Evolutionary conservation across 768 basidiomycete genomes (phyloP).

Genomic region (Trametopsis cervina): DNA sequence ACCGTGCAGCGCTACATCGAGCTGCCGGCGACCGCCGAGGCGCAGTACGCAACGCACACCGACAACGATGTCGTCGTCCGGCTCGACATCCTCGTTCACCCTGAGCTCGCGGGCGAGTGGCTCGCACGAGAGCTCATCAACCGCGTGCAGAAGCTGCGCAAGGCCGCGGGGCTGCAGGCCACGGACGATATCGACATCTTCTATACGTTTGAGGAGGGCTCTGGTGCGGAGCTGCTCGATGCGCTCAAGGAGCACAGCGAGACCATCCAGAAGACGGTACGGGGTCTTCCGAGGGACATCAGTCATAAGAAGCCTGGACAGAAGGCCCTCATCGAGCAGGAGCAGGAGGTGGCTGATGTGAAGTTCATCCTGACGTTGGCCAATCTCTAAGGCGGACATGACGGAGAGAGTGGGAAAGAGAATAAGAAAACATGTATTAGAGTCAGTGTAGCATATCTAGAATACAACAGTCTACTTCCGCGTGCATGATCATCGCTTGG

Average conservation of each 20-base stretch:
- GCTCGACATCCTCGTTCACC: slow-evolving; percentile 82
- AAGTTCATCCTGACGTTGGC: slow-evolving; percentile 72
- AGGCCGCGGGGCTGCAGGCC: slow-evolving; percentile 91
- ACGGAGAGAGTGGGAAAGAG: slow-evolving; percentile 10
- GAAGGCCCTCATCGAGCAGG: slow-evolving; percentile 69
- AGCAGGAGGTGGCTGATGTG: slow-evolving; percentile 77
- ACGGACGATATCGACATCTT: slow-evolving; percentile 91
- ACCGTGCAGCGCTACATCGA: slow-evolving; percentile 89
- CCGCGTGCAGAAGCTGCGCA: slow-evolving; percentile 90
- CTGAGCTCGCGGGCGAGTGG: slow-evolving; percentile 84
- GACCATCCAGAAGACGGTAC: slow-evolving; percentile 65
- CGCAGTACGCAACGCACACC: slow-evolving; percentile 72
- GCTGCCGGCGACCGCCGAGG: slow-evolving; percentile 45
- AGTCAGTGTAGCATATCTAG: slow-evolving; percentile 13
- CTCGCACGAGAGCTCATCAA: slow-evolving; percentile 86
- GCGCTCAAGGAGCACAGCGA: slow-evolving; percentile 65
- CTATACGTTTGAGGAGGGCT: slow-evolving; percentile 69
- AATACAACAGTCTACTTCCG: slow-evolving; percentile 26
- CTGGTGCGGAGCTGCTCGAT: slow-evolving; percentile 53
- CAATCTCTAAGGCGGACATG: slow-evolving; percentile 33
- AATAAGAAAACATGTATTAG: slow-evolving; percentile 24
- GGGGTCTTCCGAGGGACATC: slow-evolving; percentile 59
- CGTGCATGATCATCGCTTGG: slow-evolving; percentile 44
- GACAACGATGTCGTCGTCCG: slow-evolving; percentile 94
- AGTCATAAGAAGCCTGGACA: slow-evolving; percentile 42